Percentiles rank a stretch among this genome's conserved stretches.
phyloP scores from a whole-genome alignment of 495 filamentous ascomycete species.

The Chaetomidium leptoderma region DNA sequence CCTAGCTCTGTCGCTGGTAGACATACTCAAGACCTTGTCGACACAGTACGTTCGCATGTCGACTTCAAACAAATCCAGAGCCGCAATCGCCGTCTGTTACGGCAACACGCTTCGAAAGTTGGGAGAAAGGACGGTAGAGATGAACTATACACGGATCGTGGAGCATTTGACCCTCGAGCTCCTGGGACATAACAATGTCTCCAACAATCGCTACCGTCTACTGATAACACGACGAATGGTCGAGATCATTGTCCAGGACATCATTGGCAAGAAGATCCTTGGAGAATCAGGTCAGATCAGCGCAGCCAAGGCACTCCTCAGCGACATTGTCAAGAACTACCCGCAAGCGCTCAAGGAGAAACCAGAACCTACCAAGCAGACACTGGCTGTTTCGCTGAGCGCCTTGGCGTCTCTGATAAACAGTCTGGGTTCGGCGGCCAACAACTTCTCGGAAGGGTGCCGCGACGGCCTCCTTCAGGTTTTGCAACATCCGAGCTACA shows the following conservation, averaged over 20 bases:
- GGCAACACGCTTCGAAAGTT: conserved; percentile 70
- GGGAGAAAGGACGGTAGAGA: conserved; percentile 70
- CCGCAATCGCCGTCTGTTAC: conserved; percentile 84
- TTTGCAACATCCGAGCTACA: conserved; percentile 90
- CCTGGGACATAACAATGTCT: conserved; percentile 68
- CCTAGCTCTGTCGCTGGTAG: conserved; percentile 68
- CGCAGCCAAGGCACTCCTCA: conserved; percentile 77
- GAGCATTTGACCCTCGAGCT: conserved; percentile 77
- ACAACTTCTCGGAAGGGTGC: conserved; percentile 68
- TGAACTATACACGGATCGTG: conserved; percentile 72
- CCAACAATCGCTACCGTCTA: conserved; percentile 81
- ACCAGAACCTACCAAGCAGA: conserved; percentile 84
- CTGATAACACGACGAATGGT: conserved; percentile 82
- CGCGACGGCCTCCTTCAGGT: conserved; percentile 87
- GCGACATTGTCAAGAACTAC: conserved; percentile 88
- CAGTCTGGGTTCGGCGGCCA: conserved; percentile 76
- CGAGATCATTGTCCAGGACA: conserved; percentile 75
- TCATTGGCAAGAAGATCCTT: conserved; percentile 75
- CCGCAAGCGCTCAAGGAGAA: conserved; percentile 89
- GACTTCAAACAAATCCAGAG: conserved; percentile 73
- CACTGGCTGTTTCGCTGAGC: conserved; percentile 71
- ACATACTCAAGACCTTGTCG: conserved; percentile 77
- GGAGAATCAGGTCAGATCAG: conserved; percentile 82
- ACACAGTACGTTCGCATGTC: conserved; percentile 74
- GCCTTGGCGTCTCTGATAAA: conserved; percentile 74